phyloP scores from a whole-genome alignment of 1,284 basidiomycete species.

The Sanguinoderma infundibulare region DNA sequence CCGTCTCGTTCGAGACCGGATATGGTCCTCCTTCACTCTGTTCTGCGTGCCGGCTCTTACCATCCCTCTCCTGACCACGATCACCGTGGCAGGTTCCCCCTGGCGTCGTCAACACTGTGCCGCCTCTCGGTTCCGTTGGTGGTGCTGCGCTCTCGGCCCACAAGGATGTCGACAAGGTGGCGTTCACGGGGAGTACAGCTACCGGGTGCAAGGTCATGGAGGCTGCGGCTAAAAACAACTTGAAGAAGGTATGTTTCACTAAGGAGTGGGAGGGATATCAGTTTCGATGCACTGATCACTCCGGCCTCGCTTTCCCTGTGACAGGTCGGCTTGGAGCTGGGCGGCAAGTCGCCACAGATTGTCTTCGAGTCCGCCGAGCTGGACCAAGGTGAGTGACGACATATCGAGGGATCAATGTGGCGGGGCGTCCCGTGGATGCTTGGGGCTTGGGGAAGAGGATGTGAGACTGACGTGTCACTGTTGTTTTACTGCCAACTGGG shows the following conservation, averaged over 20 bases:
- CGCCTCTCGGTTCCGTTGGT: conserved; percentile 82
- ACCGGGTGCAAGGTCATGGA: conserved; percentile 92
- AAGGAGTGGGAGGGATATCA: neutral
- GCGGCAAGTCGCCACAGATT: conserved; percentile 92
- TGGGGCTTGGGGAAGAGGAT: neutral
- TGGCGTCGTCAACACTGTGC: conserved; percentile 89
- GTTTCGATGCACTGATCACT: neutral
- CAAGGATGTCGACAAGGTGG: conserved; percentile 82
- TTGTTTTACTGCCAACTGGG: conserved; percentile 80
- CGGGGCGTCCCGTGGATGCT: too few relatives aligned
- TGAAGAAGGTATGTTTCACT: conserved; percentile 72
- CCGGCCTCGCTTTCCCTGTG: neutral
- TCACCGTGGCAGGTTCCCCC: conserved; percentile 74
- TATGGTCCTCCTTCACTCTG: conserved; percentile 5
- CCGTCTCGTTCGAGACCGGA: conserved; percentile 32
- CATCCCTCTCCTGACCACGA: conserved; percentile 7
- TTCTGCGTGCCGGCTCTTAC: conserved; percentile 4
- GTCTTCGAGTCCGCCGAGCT: conserved; percentile 83
- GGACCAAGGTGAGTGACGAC: conserved; percentile 79
- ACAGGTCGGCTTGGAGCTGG: conserved; percentile 90
- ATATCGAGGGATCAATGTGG: too few relatives aligned
- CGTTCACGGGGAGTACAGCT: conserved; percentile 84
- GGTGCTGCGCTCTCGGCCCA: conserved; percentile 87
- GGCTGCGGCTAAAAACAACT: conserved; percentile 88
- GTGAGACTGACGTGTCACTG: neutral